phyloP scores from a whole-genome alignment of 495 filamentous ascomycete genomes.

The Pseudomonodictys pantanalensis region DNA sequence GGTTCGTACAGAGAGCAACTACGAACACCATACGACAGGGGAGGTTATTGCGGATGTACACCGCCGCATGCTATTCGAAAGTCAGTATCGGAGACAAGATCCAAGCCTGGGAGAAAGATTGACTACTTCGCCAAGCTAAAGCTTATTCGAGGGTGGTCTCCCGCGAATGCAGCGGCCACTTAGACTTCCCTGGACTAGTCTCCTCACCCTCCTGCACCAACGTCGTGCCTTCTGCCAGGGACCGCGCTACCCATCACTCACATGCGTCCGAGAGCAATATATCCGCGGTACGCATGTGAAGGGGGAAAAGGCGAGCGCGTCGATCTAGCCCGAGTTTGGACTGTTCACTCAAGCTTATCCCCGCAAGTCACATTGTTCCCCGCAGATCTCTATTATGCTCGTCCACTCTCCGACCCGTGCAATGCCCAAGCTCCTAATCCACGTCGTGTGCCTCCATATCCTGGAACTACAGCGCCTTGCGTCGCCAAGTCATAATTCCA shows the following conservation, averaged over 20 bases:
- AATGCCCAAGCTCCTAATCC: no score
- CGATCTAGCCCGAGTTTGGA: not conserved
- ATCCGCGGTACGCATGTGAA: not conserved
- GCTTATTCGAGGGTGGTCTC: not conserved
- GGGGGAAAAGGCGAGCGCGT: not conserved
- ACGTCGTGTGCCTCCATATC: no score
- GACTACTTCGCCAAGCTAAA: conserved; percentile 2
- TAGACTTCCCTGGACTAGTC: not conserved
- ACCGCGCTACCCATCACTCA: not conserved
- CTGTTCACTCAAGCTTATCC: not conserved
- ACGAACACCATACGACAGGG: no score
- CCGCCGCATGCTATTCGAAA: no score
- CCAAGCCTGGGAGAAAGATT: no score
- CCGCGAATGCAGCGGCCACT: conserved; percentile 6
- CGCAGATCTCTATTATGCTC: not conserved
- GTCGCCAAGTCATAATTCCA: no score
- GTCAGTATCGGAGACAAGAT: no score
- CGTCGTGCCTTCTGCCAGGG: not conserved
- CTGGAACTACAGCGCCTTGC: no score
- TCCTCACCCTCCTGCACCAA: not conserved
- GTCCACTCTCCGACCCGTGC: not conserved
- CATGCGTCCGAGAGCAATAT: not conserved
- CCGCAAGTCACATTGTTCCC: not conserved
- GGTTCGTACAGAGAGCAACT: no score
- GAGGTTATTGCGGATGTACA: no score